Base-by-base conservation (phyloP, 495 filamentous ascomycete species). In the Aspergillus coremiiformis region DNA sequence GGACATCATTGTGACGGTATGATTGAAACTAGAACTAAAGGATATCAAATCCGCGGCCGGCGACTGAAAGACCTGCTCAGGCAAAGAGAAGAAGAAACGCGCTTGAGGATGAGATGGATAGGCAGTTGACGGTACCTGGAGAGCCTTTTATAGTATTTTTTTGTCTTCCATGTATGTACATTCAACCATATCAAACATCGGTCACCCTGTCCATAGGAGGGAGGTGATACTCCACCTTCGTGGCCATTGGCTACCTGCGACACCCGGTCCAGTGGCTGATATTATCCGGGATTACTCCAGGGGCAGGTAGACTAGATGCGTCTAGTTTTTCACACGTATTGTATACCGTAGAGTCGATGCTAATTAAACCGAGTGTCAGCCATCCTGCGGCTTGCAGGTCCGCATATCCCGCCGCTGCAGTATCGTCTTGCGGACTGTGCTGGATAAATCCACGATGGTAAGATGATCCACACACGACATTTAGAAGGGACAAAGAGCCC, bases 1-100 rank as follows among this genome's bases (percentile, higher is more conserved):
- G 22, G 60, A 63, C 26, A 66, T 12, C 66, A 69, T 69, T 32
- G 43, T 57, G 33, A 6, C 20, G 23, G 44, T 48, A 29, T 43
- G 17, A 43, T 44, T 37, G 23, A 35, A 24, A n/a, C n/a, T 44
- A 44, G 22, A 27, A 9, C 11, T 43, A 46, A 53, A 47, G 49
- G 27, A 44, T 56, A 48, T 56, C 50, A 57, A 57, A 57, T 49
- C 35, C 52, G 17, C 17, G 33, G 46, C 55, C 44, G 30, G 37
- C 46, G 49, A 53, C 32, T 41, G 17, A 52, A 53, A 41, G 43
- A 45, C 50, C 50, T 53, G 50, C 55, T 55, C 27, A 33, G 49
- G 37, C 44, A 49, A 27, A 47, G 46, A 46, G 32, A 14, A 17
- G 32, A 24, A 26, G 30, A 39, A 41, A 41, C 41, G 27, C 17